A percentile compares a stretch with the other conserved stretches of the same genome.
These are phyloP conservation scores for Triangularia verruculosa DNA, from an alignment of 2,329 filamentous ascomycete genomes.

Conservation along the genomic window DNA sequence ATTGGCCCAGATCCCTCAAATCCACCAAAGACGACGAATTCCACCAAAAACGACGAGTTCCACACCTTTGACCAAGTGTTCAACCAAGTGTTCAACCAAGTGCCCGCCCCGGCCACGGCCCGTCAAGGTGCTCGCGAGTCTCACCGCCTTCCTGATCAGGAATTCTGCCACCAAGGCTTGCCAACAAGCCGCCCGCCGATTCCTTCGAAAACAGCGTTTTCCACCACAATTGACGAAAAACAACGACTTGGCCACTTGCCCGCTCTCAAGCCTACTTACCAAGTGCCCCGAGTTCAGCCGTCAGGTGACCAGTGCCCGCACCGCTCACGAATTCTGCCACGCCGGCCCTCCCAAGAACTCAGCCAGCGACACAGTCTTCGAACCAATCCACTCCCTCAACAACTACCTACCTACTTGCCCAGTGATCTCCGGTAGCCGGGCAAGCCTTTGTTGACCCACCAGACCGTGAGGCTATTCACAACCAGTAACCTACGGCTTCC, in stretches of 20 bases:
- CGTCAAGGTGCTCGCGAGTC: not conserved
- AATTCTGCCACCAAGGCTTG: not conserved
- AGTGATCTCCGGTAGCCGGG: not conserved
- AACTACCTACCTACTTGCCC: not conserved
- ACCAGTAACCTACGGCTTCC: not conserved
- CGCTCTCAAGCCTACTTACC: not conserved
- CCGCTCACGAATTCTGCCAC: not conserved
- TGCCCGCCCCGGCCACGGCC: too few relatives aligned
- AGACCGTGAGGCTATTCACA: not conserved
- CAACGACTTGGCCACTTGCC: not conserved
- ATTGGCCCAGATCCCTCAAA: too few relatives aligned
- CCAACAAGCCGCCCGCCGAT: not conserved
- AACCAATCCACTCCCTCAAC: not conserved
- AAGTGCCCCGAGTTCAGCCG: not conserved
- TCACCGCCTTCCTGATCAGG: not conserved
- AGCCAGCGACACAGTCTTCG: not conserved
- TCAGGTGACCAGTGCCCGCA: not conserved
- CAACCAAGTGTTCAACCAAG: too few relatives aligned
- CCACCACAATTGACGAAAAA: not conserved
- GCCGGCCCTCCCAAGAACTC: not conserved
- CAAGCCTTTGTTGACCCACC: not conserved
- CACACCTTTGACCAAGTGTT: too few relatives aligned
- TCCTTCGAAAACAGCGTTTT: not conserved
- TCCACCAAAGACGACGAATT: too few relatives aligned
- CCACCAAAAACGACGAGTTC: too few relatives aligned